phyloP scores from a whole-genome alignment of 75 land plant species.

The Selaginella moellendorffii region DNA sequence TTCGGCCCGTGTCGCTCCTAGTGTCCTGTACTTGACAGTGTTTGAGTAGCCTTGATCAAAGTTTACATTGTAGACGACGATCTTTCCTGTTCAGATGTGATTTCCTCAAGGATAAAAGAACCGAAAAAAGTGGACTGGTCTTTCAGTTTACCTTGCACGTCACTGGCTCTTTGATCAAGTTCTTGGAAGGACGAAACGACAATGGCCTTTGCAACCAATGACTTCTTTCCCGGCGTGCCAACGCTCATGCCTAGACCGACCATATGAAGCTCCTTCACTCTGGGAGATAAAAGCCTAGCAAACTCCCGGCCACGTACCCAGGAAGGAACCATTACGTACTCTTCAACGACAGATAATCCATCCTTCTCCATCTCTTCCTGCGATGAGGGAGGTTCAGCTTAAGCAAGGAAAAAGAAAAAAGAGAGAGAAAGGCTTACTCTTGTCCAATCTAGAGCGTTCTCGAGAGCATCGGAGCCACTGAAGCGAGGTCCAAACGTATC shows the following conservation, averaged over 20 bases:
- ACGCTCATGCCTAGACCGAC: constrained; percentile 22
- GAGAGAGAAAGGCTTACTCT: neutral
- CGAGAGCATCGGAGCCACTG: constrained; percentile 21
- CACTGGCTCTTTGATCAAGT: constrained; percentile 9
- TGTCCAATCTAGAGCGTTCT: constrained; percentile 23
- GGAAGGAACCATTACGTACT: constrained; percentile 20
- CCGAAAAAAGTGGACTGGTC: neutral
- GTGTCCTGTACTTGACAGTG: constrained; percentile 14
- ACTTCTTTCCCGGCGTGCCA: constrained; percentile 14
- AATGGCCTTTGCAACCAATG: constrained; percentile 15
- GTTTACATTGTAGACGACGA: constrained; percentile 23
- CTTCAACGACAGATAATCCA: constrained; percentile 13
- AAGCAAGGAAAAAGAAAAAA: neutral
- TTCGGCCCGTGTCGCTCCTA: constrained; percentile 19
- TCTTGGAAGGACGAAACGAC: constrained; percentile 29
- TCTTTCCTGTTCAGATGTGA: constrained; percentile 10
- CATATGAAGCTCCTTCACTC: constrained; percentile 16
- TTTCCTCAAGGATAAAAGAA: no score
- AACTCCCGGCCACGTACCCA: constrained; percentile 28
- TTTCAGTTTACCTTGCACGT: constrained; percentile 8
- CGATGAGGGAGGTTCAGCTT: neutral
- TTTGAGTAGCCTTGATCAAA: constrained; percentile 14
- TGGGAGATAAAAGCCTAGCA: constrained; percentile 23
- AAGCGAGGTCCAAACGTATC: constrained; percentile 30
- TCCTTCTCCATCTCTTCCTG: constrained; percentile 19